These are phyloP conservation scores for Irpex sp. DNA, from an alignment of 1,284 basidiomycete genomes.

Conservation along the genomic window DNA sequence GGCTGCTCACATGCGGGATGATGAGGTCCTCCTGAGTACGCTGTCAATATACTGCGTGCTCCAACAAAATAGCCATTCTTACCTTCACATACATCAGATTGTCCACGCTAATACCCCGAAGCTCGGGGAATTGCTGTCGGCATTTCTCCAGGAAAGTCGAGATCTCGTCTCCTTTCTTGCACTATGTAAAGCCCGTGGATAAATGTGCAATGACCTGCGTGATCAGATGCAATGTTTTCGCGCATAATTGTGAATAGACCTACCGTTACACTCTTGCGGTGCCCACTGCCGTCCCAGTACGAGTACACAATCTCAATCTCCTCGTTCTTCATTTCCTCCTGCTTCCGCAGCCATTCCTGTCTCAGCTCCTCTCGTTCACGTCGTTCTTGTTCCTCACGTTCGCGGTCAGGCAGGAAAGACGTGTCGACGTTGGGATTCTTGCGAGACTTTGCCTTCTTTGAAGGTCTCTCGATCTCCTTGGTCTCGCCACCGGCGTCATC, in stretches of 20 bases:
- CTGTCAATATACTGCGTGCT: slow-evolving; percentile 1
- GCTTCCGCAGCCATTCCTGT: slow-evolving; percentile 86
- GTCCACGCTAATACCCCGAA: slow-evolving; percentile 87
- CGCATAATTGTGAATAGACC: slow-evolving; percentile 29
- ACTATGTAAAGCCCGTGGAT: slow-evolving; percentile 44
- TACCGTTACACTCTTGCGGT: slow-evolving; percentile 89
- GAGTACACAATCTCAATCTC: slow-evolving; percentile 93
- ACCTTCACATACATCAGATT: slow-evolving; percentile 99
- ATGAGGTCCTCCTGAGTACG: slow-evolving; percentile 83
- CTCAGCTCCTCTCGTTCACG: slow-evolving; percentile 85
- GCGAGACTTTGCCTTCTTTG: slow-evolving; percentile 77
- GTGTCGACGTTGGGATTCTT: slow-evolving; percentile 98
- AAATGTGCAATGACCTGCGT: slow-evolving; percentile 23
- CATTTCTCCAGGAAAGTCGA: slow-evolving; percentile 90
- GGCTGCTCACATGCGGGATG: slow-evolving; percentile 77
- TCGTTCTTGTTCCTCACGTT: slow-evolving; percentile 90
- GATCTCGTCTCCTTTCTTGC: slow-evolving; percentile 97
- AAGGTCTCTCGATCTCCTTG: slow-evolving; percentile 37
- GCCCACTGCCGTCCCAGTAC: slow-evolving; percentile 98
- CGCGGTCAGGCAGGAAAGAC: slow-evolving; percentile 95
- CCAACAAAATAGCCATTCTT: slow-evolving; percentile 18
- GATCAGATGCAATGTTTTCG: slow-evolving; percentile 19
- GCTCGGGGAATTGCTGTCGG: slow-evolving; percentile 87
- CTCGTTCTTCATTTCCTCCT: slow-evolving; percentile 86
- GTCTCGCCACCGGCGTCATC: slow-evolving; percentile 34